Conservation (phyloP, 192 early-diverging fungal species). For the Backusella mclennaniae region DNA sequence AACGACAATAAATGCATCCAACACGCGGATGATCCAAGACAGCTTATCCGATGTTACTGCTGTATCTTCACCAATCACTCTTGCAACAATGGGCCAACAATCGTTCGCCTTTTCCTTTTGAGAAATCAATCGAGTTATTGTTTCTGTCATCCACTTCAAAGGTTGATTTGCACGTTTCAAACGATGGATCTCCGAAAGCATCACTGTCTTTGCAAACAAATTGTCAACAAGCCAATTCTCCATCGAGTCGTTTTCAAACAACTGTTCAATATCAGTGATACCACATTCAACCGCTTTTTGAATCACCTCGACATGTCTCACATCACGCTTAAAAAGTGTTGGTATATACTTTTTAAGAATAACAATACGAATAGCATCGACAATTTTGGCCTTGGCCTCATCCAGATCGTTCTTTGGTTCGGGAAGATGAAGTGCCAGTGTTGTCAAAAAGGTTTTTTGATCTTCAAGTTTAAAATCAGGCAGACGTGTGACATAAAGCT, state of each 20-base stretch:
- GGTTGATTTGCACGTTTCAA: background rate
- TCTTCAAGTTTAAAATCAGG: background rate
- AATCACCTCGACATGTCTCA: background rate
- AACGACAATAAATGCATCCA: conserved; percentile 51
- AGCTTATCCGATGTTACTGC: conserved; percentile 19
- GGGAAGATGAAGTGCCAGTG: conserved; percentile 12
- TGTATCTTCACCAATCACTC: background rate
- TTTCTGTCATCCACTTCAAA: conserved; percentile 4
- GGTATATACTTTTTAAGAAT: conserved; percentile 3
- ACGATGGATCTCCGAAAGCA: conserved; percentile 1
- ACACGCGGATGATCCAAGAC: conserved; percentile 45
- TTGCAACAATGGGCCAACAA: conserved; percentile 1
- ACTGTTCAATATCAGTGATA: background rate
- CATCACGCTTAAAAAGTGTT: background rate
- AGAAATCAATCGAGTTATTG: background rate
- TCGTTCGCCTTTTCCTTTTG: background rate
- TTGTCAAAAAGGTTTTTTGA: conserved; percentile 7
- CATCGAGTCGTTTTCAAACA: background rate
- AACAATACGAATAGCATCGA: background rate
- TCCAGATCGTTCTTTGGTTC: background rate
- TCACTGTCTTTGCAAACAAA: conserved; percentile 1
- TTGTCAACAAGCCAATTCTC: background rate
- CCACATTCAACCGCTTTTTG: background rate
- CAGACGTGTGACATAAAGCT: background rate
- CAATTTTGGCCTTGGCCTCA: conserved; percentile 8